These are phyloP conservation scores for Fusarium nematophilum DNA, from an alignment of 2,329 filamentous ascomycete species.

Conservation along the genomic window DNA sequence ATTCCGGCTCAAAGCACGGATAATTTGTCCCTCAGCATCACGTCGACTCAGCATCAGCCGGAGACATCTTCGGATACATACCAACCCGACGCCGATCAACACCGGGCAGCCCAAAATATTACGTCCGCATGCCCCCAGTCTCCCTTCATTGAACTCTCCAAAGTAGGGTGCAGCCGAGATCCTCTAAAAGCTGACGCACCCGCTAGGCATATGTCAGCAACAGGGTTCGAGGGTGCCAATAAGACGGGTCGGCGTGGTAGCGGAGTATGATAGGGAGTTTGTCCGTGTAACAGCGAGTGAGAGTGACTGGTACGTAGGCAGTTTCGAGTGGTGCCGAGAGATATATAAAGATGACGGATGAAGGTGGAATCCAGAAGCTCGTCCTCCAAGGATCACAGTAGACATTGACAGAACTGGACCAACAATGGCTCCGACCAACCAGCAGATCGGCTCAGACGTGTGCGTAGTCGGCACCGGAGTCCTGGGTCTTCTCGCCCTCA, in stretches of 20 bases:
- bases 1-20: background rate
- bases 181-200: slow-evolving; percentile 1
- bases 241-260: background rate
- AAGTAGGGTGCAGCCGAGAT: background rate
- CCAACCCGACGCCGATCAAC: background rate
- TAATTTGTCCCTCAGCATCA: background rate
- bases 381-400: background rate
- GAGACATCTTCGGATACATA: slow-evolving; percentile 11
- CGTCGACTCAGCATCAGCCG: background rate
- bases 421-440: slow-evolving; percentile 28
- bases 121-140: background rate
- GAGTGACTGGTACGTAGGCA: background rate
- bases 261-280: background rate
- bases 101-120: background rate
- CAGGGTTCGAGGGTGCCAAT: background rate
- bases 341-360: slow-evolving; percentile 12
- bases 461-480: slow-evolving; percentile 48
- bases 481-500: slow-evolving; percentile 53
- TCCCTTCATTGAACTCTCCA: too few species aligned
- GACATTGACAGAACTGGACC: background rate
- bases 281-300: background rate
- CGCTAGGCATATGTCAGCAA: background rate
- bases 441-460: slow-evolving; percentile 37
- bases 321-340: too few species aligned
- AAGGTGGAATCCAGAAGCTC: too few species aligned